phyloP scores from a whole-genome alignment of 768 basidiomycete species.

The Tremella fuciformis region DNA sequence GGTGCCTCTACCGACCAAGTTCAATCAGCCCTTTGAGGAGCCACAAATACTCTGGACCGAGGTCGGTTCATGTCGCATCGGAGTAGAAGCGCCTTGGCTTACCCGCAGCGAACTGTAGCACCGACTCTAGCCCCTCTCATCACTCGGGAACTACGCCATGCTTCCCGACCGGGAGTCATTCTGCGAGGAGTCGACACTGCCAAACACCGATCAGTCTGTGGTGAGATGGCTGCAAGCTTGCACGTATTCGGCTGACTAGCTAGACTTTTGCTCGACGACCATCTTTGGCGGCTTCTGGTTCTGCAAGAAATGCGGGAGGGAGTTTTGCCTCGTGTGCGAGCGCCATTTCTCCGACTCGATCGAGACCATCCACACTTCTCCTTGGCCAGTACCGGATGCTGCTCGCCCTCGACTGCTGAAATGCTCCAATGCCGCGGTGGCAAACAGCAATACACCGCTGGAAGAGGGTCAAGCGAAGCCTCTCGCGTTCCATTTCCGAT shows the following conservation, averaged over 20 bases:
- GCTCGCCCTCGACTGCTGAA: constrained; percentile 28
- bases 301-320: constrained; percentile 85
- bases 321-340: constrained; percentile 82
- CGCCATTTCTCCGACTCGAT: constrained; percentile 60
- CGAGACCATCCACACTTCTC: constrained; percentile 27
- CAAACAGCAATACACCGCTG: neutral
- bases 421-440: constrained; percentile 7
- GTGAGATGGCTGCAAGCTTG: constrained; percentile 18
- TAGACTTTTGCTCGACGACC: constrained; percentile 91
- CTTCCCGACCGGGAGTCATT: constrained; percentile 29
- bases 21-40: constrained; percentile 30
- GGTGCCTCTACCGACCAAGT: constrained; percentile 35
- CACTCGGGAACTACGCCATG: constrained; percentile 42
- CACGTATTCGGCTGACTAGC: neutral
- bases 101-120: constrained; percentile 37
- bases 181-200: constrained; percentile 37
- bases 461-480: neutral
- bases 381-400: constrained; percentile 34
- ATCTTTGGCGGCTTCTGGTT: constrained; percentile 87
- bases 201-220: constrained; percentile 39
- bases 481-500: constrained; percentile 24
- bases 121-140: constrained; percentile 41
- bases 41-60: constrained; percentile 33
- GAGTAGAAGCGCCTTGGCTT: neutral
- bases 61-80: constrained; percentile 21